Percentiles rank a stretch among this genome's conserved stretches.
phyloP scores from a whole-genome alignment of 2,329 filamentous ascomycete species.

The Dactylellina parvicollis region DNA sequence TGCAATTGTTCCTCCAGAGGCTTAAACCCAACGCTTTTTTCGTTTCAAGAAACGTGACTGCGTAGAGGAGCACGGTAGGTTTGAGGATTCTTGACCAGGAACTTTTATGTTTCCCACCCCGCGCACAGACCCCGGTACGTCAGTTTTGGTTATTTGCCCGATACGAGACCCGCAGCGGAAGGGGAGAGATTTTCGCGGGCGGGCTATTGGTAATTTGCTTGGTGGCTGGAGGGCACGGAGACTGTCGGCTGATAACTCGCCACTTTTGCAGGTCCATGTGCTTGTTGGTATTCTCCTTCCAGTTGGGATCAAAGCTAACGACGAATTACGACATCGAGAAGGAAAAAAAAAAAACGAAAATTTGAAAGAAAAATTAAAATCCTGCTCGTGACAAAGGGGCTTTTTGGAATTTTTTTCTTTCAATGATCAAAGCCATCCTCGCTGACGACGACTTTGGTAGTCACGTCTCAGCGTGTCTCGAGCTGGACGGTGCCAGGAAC shows the following conservation, averaged over 20 bases:
- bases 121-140: conserved; percentile 29
- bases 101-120: conserved; percentile 31
- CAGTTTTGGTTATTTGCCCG: conserved; percentile 38
- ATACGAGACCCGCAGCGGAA: conserved; percentile 53
- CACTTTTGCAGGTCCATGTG: conserved; percentile 5
- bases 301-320: too few species aligned
- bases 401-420: not conserved
- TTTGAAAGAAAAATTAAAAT: too few species aligned
- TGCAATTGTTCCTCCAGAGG: not conserved
- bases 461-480: conserved; percentile 39
- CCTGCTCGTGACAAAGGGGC: too few species aligned
- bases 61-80: too few species aligned
- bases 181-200: conserved; percentile 18
- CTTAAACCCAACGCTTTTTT: not conserved
- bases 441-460: conserved; percentile 51
- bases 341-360: too few species aligned
- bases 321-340: too few species aligned
- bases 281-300: too few species aligned
- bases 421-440: conserved; percentile 21
- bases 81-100: conserved; percentile 15
- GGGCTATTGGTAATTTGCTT: conserved; percentile 18
- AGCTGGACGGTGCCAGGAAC: conserved; percentile 39
- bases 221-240: conserved; percentile 31
- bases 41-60: too few species aligned
- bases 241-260: conserved; percentile 36